Conservation (phyloP, 2,329 filamentous ascomycete species). For the Ophiocordyceps camponoti-saundersi region DNA sequence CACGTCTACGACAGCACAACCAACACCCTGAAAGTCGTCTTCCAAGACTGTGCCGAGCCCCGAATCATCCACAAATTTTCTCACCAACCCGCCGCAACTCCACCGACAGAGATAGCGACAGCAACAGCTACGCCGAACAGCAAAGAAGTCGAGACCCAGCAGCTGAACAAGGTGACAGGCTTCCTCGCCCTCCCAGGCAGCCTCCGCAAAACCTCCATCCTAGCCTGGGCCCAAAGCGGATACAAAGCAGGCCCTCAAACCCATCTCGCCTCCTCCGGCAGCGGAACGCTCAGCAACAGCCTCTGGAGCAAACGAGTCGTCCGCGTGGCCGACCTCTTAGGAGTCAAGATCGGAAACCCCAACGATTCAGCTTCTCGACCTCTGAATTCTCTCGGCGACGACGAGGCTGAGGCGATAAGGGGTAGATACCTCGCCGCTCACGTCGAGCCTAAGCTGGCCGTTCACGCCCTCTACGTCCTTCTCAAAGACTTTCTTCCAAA, state of each 20-base stretch:
- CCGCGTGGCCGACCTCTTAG: constrained; percentile 10
- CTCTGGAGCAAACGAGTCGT: constrained; percentile 15
- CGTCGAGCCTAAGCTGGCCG: constrained; percentile 22
- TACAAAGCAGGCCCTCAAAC: constrained; percentile 12
- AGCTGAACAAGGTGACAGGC: constrained; percentile 14
- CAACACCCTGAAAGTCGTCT: too few relatives aligned
- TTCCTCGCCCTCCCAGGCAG: constrained; percentile 10
- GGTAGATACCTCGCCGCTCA: constrained; percentile 18
- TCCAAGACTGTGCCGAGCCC: too few relatives aligned
- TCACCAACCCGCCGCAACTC: too few relatives aligned
- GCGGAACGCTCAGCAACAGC: constrained; percentile 11
- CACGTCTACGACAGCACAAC: too few relatives aligned
- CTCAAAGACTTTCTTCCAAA: constrained; percentile 9
- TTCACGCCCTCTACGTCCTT: constrained; percentile 13
- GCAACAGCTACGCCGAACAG: background rate
- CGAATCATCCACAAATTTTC: too few relatives aligned
- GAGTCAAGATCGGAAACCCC: too few relatives aligned
- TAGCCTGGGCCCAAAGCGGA: constrained; percentile 17
- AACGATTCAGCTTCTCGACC: too few relatives aligned
- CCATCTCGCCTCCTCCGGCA: constrained; percentile 11
- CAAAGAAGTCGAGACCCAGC: background rate
- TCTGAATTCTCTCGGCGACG: background rate
- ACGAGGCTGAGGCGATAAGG: background rate
- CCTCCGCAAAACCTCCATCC: constrained; percentile 7
- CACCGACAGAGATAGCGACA: too few relatives aligned